Conservation (phyloP, 2,329 filamentous ascomycete genomes). For the Fusarium redolens region DNA sequence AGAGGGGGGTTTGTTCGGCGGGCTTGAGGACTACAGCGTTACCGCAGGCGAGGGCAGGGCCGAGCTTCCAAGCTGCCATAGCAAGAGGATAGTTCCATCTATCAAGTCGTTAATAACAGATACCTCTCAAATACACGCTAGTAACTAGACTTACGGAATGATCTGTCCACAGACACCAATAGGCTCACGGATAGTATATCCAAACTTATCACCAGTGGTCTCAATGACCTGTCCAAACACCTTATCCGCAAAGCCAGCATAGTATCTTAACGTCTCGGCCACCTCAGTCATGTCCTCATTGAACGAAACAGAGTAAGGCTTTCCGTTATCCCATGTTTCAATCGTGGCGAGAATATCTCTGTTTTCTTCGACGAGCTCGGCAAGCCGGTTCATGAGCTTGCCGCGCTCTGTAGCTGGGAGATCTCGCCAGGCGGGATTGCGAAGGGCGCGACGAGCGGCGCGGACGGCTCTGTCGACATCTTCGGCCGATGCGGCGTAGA, state of each 20-base stretch:
- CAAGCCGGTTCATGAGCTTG: conserved; percentile 75
- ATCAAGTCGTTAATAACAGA: not conserved
- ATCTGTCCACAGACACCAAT: conserved; percentile 82
- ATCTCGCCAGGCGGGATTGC: conserved; percentile 75
- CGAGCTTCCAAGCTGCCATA: conserved; percentile 74
- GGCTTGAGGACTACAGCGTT: conserved; percentile 74
- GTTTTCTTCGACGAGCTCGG: conserved; percentile 75
- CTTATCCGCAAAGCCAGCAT: conserved; percentile 83
- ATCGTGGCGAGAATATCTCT: conserved; percentile 59
- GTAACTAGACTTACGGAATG: conserved; percentile 61
- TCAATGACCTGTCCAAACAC: conserved; percentile 81
- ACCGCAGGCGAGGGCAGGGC: conserved; percentile 74
- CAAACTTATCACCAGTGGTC: conserved; percentile 74
- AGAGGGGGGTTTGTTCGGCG: conserved; percentile 75
- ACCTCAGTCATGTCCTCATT: conserved; percentile 70
- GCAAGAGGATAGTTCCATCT: conserved; percentile 73
- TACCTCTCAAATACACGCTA: accelerated
- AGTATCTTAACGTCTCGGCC: conserved; percentile 71
- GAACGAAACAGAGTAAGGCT: conserved; percentile 72
- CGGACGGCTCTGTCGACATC: conserved; percentile 50
- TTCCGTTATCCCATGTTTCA: conserved; percentile 87
- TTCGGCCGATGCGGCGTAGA: conserved; percentile 46
- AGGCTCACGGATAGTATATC: conserved; percentile 80
- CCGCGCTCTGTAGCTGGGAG: conserved; percentile 75
- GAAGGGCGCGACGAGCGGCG: conserved; percentile 74